Conservation (phyloP, 108 stramenopile species). For the Cyclotella atomus region DNA sequence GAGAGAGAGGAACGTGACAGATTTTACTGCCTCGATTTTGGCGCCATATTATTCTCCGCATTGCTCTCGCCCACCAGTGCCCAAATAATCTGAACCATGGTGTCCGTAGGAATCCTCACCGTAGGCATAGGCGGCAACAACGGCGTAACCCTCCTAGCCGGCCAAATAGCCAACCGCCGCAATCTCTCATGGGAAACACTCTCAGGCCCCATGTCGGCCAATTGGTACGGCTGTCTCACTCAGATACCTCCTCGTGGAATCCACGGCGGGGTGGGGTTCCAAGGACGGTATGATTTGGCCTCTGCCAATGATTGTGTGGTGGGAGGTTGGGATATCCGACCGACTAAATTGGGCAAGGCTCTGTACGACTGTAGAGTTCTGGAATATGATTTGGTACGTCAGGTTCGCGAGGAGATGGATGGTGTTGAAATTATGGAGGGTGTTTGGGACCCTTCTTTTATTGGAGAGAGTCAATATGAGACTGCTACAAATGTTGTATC, state of each 20-base stretch:
- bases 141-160: constrained; percentile 82
- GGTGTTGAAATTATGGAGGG: constrained; percentile 62
- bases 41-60: not conserved
- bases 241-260: constrained; percentile 61
- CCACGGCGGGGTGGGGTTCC: constrained; percentile 57
- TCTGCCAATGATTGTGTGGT: constrained; percentile 49
- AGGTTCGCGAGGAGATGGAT: constrained; percentile 75
- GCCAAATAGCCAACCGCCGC: constrained; percentile 66
- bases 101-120: constrained; percentile 64
- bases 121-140: constrained; percentile 88
- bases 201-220: constrained; percentile 55
- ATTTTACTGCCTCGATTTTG: not conserved
- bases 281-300: constrained; percentile 53
- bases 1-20: not conserved
- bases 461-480: constrained; percentile 62
- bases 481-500: constrained; percentile 63
- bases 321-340: constrained; percentile 75
- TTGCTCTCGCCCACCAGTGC: not conserved
- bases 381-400: constrained; percentile 82
- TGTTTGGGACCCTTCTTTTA: constrained; percentile 78
- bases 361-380: constrained; percentile 76
- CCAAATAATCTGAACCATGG: constrained; percentile 5
- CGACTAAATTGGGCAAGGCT: constrained; percentile 73
- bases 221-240: constrained; percentile 85
- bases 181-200: constrained; percentile 61